These are phyloP conservation scores for Hagleromyces aurorensis DNA, from an alignment of 805 yeast genomes.

Conservation along the genomic window DNA sequence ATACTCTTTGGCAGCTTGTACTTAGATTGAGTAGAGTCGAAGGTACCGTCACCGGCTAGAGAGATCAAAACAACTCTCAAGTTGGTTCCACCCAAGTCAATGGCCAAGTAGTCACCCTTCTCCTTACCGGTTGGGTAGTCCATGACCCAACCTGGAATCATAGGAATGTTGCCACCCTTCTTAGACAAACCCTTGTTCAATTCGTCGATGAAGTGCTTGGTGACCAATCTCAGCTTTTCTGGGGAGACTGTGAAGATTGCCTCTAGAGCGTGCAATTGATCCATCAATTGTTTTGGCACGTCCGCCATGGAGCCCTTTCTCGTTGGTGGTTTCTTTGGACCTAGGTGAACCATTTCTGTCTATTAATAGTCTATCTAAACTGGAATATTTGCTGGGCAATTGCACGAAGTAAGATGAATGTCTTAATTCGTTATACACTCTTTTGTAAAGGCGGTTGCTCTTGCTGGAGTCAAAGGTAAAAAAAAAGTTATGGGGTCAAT, in stretches of 20 bases:
- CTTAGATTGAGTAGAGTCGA: slow-evolving; percentile 82
- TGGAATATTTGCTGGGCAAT: too few relatives aligned
- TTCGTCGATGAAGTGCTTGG: slow-evolving; percentile 70
- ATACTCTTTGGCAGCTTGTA: slow-evolving; percentile 68
- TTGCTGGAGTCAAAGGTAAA: too few relatives aligned
- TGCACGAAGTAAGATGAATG: too few relatives aligned
- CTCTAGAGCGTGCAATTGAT: slow-evolving; percentile 53
- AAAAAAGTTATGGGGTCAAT: too few relatives aligned
- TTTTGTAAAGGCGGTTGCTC: too few relatives aligned
- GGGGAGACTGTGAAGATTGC: slow-evolving; percentile 52
- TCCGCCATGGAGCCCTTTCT: slow-evolving; percentile 65
- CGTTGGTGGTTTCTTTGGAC: slow-evolving; percentile 75
- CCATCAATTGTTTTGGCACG: slow-evolving; percentile 55
- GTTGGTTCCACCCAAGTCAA: slow-evolving; percentile 97
- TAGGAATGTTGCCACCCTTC: slow-evolving; percentile 82
- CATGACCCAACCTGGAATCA: slow-evolving; percentile 96
- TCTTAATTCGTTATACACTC: too few relatives aligned
- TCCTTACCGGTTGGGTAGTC: slow-evolving; percentile 90
- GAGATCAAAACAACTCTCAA: slow-evolving; percentile 85
- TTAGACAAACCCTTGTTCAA: slow-evolving; percentile 72
- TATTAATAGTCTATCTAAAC: neutral
- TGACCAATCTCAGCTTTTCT: slow-evolving; percentile 54
- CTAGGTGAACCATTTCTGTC: slow-evolving; percentile 70
- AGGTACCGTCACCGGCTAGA: slow-evolving; percentile 73
- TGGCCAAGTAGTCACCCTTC: slow-evolving; percentile 82